phyloP scores from a whole-genome alignment of 2,329 filamentous ascomycete species.

The Metarhizium humberi region DNA sequence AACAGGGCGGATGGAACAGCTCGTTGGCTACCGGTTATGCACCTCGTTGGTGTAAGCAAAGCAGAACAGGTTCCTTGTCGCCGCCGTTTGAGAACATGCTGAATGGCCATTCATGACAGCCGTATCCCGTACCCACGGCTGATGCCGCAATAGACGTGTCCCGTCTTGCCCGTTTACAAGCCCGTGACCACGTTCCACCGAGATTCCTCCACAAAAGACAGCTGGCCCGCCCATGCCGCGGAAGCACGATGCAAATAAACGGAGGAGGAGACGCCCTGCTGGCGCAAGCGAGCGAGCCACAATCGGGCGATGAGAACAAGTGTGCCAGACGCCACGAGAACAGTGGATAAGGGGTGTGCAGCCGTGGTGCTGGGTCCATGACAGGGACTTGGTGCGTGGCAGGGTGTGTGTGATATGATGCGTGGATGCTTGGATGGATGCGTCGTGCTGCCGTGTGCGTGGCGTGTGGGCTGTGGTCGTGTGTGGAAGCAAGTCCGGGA shows the following conservation, averaged over 20 bases:
- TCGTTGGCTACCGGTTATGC: neutral
- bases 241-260: constrained; percentile 4
- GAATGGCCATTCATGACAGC: neutral
- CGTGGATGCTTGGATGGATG: neutral
- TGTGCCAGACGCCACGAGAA: constrained; percentile 8
- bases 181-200: neutral
- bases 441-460: constrained; percentile 1
- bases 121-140: neutral
- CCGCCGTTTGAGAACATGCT: neutral
- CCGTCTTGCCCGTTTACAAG: neutral
- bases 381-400: neutral
- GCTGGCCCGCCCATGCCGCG: constrained; percentile 2
- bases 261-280: neutral
- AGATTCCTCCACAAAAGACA: neutral
- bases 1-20: neutral
- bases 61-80: neutral
- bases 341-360: constrained; percentile 2
- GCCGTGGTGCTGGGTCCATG: neutral
- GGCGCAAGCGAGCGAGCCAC: constrained; percentile 6
- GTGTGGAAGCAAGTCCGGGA: neutral
- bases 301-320: constrained; percentile 2
- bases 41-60: neutral
- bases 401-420: neutral
- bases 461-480: neutral
- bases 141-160: neutral